Evolutionary conservation across 2,329 filamentous ascomycete genomes (phyloP), one percentile per base, ranked within the genome.

Genomic region (Xenosphaeropsis pyriputrescens): DNA sequence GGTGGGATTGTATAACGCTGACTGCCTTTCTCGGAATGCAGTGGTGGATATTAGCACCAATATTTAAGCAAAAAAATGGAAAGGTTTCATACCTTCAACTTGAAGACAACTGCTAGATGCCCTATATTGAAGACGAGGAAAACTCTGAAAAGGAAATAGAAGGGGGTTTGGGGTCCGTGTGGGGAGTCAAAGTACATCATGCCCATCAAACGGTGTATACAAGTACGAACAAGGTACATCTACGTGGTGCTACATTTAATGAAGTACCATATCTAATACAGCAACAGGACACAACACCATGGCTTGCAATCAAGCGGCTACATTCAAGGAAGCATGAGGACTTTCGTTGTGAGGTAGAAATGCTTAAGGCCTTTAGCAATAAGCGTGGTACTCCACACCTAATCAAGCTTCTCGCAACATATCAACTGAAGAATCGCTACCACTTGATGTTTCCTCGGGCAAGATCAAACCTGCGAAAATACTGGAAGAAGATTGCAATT

Each of bases 361-460:
- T 19, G 18, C 18, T 32, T 32, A 14, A 14, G 30, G 30, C 30
- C 16, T 32, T 16, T 14, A 16, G 16, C 16, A 32, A 11, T 14
- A 14, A 14, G n/a, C 30, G 16, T 14, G 30, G 11, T 32, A 16
- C n/a, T 36, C 37, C 38, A 2, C 47, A 56, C 39, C 34, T 57
- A 1, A 48, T 56, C 16, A 45, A 48, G 14, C 47, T 57, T 2
- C 34, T 54, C 4, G 53, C 49, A 12, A 54, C 52, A 1, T 57
- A 47, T 33, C 39, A 43, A 17, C 35, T 43, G 7, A 29, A 44
- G 1, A 32, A 26, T 1, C 40, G 39, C n/a, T 52, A 45, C 34
- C 50, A 57, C 32, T 37, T 57, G 9, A 44, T 56, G 15, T 54
- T 57, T 29, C 53, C 51, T 1, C 52, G 43, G 11, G 53, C 53